Evolutionary conservation across 2,329 filamentous ascomycete genomes (phyloP).

Genomic region (Hypoxylon sp.): DNA sequence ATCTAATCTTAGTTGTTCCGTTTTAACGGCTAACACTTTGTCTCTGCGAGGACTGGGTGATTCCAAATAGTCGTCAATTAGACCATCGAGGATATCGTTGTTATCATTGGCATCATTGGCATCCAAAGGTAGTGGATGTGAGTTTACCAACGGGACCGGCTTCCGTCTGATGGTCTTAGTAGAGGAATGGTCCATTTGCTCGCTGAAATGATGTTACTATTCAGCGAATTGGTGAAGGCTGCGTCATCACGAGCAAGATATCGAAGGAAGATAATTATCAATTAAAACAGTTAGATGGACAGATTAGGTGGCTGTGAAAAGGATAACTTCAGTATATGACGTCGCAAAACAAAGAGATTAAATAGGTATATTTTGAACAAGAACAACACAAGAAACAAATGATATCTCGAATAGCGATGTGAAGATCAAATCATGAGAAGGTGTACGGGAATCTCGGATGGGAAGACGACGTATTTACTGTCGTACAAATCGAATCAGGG

Average conservation of each 20-base stretch:
- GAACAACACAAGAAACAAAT: background rate
- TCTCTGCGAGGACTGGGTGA: constrained; percentile 19
- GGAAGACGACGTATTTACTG: constrained; percentile 3
- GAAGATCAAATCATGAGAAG: constrained; percentile 7
- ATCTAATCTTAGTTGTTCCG: constrained; percentile 31
- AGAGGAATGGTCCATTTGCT: constrained; percentile 32
- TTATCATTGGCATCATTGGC: constrained; percentile 3
- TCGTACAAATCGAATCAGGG: constrained; percentile 29
- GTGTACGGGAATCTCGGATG: constrained; percentile 36
- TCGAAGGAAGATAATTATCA: constrained; percentile 4
- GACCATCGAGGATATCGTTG: constrained; percentile 33
- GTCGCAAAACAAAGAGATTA: constrained; percentile 15
- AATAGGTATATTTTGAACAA: constrained; percentile 3
- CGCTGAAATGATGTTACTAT: constrained; percentile 13
- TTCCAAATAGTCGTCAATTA: constrained; percentile 52
- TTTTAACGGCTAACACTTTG: constrained; percentile 1
- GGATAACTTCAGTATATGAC: background rate
- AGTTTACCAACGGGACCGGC: constrained; percentile 36
- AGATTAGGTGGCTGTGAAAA: background rate
- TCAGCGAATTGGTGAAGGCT: constrained; percentile 6
- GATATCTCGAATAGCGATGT: constrained; percentile 12
- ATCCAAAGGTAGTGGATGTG: constrained; percentile 13
- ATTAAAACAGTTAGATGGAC: background rate
- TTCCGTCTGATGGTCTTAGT: constrained; percentile 42
- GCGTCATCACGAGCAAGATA: constrained; percentile 25